A percentile compares a stretch with the other conserved stretches of the same genome.
phyloP scores from a whole-genome alignment of 2,329 filamentous ascomycete genomes.

The Claviceps spartinae region DNA sequence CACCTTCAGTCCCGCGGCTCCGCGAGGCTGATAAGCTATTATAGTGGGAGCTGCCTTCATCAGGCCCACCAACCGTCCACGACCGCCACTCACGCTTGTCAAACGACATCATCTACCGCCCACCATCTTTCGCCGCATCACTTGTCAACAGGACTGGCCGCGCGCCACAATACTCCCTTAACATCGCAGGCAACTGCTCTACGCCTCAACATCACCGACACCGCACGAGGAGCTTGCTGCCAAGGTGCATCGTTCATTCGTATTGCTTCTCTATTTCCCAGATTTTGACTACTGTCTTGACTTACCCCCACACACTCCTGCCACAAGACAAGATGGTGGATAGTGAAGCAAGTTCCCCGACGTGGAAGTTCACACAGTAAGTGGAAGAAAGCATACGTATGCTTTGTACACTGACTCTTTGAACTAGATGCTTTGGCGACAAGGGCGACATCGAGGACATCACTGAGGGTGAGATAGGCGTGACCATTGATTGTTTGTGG shows the following conservation, averaged over 20 bases:
- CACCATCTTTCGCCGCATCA: slow-evolving; percentile 9
- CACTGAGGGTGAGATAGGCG: slow-evolving; percentile 60
- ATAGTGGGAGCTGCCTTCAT: slow-evolving; percentile 10
- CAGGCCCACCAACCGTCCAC: slow-evolving; percentile 6
- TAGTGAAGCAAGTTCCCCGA: slow-evolving; percentile 84
- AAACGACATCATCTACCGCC: slow-evolving; percentile 16
- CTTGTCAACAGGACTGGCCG: slow-evolving; percentile 9
- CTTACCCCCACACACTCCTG: slow-evolving; percentile 14
- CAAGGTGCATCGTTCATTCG: not conserved
- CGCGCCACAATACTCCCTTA: slow-evolving; percentile 5
- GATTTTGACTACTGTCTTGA: not conserved
- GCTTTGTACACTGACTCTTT: slow-evolving; percentile 13
- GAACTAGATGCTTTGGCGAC: slow-evolving; percentile 85
- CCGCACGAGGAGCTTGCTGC: not conserved
- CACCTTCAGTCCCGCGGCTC: too few species aligned
- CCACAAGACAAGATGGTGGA: slow-evolving; percentile 69
- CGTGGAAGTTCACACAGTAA: slow-evolving; percentile 99
- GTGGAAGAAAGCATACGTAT: slow-evolving; percentile 22
- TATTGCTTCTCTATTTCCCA: not conserved
- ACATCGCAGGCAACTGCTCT: slow-evolving; percentile 4
- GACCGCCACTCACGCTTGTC: slow-evolving; percentile 9
- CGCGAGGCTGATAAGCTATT: too few species aligned
- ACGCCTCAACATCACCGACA: slow-evolving; percentile 1
- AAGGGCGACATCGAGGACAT: slow-evolving; percentile 99
- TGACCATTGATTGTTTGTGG: not conserved